Evolutionary conservation across 768 basidiomycete species (phyloP), one percentile per base, ranked within the genome.

Genomic region (Termitomyces bulborhizus): DNA sequence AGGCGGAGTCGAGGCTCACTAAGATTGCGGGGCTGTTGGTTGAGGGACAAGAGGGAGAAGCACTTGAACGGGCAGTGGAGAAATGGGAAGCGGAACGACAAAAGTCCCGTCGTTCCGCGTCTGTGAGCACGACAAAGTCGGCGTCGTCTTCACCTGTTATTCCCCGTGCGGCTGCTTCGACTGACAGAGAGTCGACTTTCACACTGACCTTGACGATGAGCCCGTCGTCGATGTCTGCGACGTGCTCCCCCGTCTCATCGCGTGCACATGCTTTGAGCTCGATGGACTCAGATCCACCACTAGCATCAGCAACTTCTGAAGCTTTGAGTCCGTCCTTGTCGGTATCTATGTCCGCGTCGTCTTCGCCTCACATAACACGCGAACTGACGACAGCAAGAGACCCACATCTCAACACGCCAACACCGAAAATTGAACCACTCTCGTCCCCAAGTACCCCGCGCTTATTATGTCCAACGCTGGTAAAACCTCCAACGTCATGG

Each of bases 11-110:
- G 60, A 74, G 87, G 34, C 81, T 82, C 58, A 80, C 76, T 24
- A 86, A 86, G 71, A 88, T 90, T 39, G 85, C 84, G 5, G 76
- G 80, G 44, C 69, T 88, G 18, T 73, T 89, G 24, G 82, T 80
- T 0, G 80, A 81, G 58, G 88, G 88, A 8, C 84, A 85, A 66
- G 82, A 73, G 59, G 88, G 88, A 1, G 63, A 69, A 24, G 84
- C 80, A 53, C 76, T 90, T 27, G 83, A 82, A 62, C 69, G 67
- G 3, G 86, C 85, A 6, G 76, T 89, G 48, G 74, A 81, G 59
- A 79, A 84, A 67, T 89, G 83, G 77, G 81, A 84, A 65, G 71
- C 65, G 27, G 63, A 64, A 26, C 58, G 63, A 53, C 67, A 21
- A 4, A 2, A 21, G 9, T 26, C 21, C 6, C 27, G 37, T 51